These are phyloP conservation scores for Pyrenopolyporus hunteri DNA, from an alignment of 495 filamentous ascomycete species.

Conservation along the genomic window DNA sequence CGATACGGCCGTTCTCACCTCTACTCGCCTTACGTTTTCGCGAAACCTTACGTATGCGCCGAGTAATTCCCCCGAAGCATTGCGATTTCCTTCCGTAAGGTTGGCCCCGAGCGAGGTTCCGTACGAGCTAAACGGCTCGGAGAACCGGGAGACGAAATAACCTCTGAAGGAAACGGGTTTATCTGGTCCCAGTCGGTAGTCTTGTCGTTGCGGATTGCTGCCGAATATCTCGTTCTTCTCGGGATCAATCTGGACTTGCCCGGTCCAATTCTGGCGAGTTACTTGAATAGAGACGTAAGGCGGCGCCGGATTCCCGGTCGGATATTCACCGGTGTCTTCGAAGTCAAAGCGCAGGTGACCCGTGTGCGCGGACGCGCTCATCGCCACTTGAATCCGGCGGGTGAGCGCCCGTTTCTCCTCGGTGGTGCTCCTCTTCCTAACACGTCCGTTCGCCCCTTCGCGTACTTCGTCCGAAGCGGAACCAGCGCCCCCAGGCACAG, in stretches of 20 bases:
- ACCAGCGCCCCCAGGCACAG: constrained; percentile 40
- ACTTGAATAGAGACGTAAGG: constrained; percentile 41
- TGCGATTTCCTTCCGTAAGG: constrained; percentile 19
- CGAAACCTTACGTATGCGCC: constrained; percentile 39
- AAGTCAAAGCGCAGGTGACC: constrained; percentile 39
- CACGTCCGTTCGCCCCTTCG: constrained; percentile 34
- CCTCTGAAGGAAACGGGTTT: constrained; percentile 37
- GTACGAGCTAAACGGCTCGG: constrained; percentile 39
- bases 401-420: constrained; percentile 5
- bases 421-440: constrained; percentile 17
- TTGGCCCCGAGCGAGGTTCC: constrained; percentile 32
- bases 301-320: background rate
- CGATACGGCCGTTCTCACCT: constrained; percentile 42
- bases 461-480: constrained; percentile 29
- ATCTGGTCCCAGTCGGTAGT: constrained; percentile 41
- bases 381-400: constrained; percentile 35
- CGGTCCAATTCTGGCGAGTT: constrained; percentile 45
- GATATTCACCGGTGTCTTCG: background rate
- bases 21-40: constrained; percentile 24
- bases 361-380: constrained; percentile 40
- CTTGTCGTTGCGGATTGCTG: constrained; percentile 43
- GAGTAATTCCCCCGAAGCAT: constrained; percentile 32
- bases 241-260: constrained; percentile 38
- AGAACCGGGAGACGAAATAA: constrained; percentile 45
- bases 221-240: constrained; percentile 36